Evolutionary conservation across 768 basidiomycete genomes (phyloP).

Genomic region (Cyathus striatus): DNA sequence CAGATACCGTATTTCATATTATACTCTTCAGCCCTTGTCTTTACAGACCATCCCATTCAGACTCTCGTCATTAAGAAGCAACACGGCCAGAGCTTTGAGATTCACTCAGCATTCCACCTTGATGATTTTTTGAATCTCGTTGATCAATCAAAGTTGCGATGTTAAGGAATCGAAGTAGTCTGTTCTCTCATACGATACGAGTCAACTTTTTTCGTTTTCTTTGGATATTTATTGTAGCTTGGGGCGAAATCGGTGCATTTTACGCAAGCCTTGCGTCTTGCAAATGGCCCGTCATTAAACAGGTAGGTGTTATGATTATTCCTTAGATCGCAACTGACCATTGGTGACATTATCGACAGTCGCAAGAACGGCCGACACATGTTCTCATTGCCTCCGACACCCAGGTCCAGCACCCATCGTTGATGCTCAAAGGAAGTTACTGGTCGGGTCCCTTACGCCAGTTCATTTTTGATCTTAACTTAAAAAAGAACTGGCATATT

Average conservation of each 20-base stretch:
- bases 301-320: slow-evolving; percentile 14
- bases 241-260: slow-evolving; percentile 61
- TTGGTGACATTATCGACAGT: slow-evolving; percentile 3
- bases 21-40: no score
- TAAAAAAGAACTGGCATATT: slow-evolving; percentile 70
- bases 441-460: slow-evolving; percentile 38
- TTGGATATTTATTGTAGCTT: slow-evolving; percentile 55
- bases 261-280: slow-evolving; percentile 55
- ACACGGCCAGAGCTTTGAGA: no score
- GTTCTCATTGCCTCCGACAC: slow-evolving; percentile 69
- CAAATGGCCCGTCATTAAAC: slow-evolving; percentile 47
- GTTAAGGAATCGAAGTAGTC: background rate
- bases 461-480: slow-evolving; percentile 48
- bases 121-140: slow-evolving; percentile 8
- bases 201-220: slow-evolving; percentile 41
- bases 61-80: no score
- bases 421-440: slow-evolving; percentile 29
- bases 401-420: slow-evolving; percentile 45
- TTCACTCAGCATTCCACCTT: no score
- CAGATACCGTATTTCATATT: no score
- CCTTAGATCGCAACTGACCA: slow-evolving; percentile 1
- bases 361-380: slow-evolving; percentile 33
- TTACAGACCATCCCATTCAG: no score
- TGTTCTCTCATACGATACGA: slow-evolving; percentile 22
- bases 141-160: slow-evolving; percentile 1